Evolutionary conservation across 179 eudicot genomes (phyloP).

Genomic region (Amaranthus tricolor): DNA sequence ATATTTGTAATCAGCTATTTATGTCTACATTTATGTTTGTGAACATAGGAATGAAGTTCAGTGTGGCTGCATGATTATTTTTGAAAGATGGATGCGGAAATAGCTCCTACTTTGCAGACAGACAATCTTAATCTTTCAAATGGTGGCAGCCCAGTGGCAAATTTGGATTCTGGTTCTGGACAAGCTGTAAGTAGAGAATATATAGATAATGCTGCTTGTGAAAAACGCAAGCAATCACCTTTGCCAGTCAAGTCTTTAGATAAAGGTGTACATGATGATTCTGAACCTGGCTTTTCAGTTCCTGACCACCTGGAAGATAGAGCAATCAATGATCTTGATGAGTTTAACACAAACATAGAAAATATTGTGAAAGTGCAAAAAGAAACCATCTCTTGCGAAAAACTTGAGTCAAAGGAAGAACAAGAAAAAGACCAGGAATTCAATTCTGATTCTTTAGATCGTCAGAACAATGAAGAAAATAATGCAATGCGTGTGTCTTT

Average conservation of each 20-base stretch:
- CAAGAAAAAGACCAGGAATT: not conserved
- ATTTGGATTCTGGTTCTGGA: conserved; percentile 12
- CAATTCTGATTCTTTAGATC: not conserved
- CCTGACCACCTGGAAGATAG: conserved; percentile 6
- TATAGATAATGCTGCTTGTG: conserved; percentile 4
- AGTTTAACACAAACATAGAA: conserved; percentile 2
- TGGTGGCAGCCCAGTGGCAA: conserved; percentile 24
- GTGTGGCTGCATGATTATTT: not conserved
- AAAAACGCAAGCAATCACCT: not conserved
- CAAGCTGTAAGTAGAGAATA: conserved; percentile 20
- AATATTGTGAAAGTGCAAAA: conserved; percentile 6
- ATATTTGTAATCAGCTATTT: not conserved
- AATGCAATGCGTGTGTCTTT: not conserved
- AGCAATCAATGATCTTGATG: conserved; percentile 6
- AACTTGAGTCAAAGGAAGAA: not conserved
- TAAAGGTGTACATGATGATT: conserved; percentile 17
- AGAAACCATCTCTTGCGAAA: not conserved
- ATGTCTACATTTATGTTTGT: conserved; percentile 5
- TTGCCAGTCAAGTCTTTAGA: conserved; percentile 25
- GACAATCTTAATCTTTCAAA: conserved; percentile 14
- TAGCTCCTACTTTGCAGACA: conserved; percentile 20
- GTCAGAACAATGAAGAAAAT: conserved; percentile 1
- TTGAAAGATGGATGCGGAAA: not conserved
- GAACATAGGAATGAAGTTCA: not conserved
- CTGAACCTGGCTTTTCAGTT: conserved; percentile 11